A percentile compares a stretch with the other conserved stretches of the same genome.
Evolutionary conservation across 1,139 yeast genomes (phyloP).

Genomic region (Suhomyces anneliseae): DNA sequence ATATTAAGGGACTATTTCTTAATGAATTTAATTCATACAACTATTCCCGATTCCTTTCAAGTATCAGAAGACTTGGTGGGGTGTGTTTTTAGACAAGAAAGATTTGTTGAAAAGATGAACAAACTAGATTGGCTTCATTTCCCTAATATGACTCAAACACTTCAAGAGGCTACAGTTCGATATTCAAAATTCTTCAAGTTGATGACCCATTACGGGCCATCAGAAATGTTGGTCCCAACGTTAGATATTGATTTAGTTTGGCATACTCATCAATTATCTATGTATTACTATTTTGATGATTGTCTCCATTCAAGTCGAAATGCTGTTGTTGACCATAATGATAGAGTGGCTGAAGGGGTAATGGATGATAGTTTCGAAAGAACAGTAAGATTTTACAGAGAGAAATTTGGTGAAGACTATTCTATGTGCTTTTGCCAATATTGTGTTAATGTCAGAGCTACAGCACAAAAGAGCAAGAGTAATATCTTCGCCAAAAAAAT

Average conservation of each 20-base stretch:
- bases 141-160: conserved; percentile 19
- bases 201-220: conserved; percentile 13
- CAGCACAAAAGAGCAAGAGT: conserved; percentile 7
- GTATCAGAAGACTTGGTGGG: conserved; percentile 33
- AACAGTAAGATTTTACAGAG: conserved; percentile 22
- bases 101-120: conserved; percentile 32
- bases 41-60: conserved; percentile 16
- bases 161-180: conserved; percentile 22
- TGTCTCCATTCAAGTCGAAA: conserved; percentile 13
- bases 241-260: conserved; percentile 41
- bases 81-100: conserved; percentile 33
- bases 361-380: conserved; percentile 21
- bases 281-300: conserved; percentile 24
- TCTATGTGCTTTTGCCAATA: conserved; percentile 30
- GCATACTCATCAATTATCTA: conserved; percentile 41
- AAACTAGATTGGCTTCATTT: conserved; percentile 30
- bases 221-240: conserved; percentile 31
- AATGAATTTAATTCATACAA: conserved; percentile 22
- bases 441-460: conserved; percentile 17
- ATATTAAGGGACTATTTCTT: conserved; percentile 17
- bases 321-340: conserved; percentile 29
- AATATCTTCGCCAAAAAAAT: conserved; percentile 9
- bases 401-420: conserved; percentile 22
- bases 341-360: conserved; percentile 24
- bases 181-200: conserved; percentile 29